These are phyloP conservation scores for Phytophthora litchii DNA, from an alignment of 352 stramenopile species.

Conservation along the genomic window DNA sequence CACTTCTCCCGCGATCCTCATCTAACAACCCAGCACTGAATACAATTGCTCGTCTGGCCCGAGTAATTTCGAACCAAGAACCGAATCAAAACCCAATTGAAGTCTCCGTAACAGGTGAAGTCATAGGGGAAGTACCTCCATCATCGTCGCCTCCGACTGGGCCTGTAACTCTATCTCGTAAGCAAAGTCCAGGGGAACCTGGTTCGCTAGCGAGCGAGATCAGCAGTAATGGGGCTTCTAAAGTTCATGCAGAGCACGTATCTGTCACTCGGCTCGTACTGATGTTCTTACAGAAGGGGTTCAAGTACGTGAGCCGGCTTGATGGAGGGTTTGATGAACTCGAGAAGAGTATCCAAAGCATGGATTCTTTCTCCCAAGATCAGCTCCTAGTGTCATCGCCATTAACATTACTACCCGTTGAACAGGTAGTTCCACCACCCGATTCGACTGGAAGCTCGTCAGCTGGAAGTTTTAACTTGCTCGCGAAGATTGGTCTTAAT, in stretches of 20 bases:
- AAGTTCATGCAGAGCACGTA: conserved; percentile 59
- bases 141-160: conserved; percentile 9
- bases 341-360: conserved; percentile 63
- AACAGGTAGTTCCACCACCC: conserved; percentile 6
- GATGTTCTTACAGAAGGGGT: conserved; percentile 89
- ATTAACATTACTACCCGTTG: conserved; percentile 1
- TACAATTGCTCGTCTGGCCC: conserved; percentile 58
- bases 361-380: conserved; percentile 72
- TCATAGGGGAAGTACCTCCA: conserved; percentile 5
- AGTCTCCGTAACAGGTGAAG: conserved; percentile 9
- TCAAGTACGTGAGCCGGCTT: conserved; percentile 85
- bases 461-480: conserved; percentile 43
- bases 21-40: conserved; percentile 51
- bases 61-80: conserved; percentile 55
- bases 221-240: conserved; percentile 33
- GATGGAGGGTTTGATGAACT: conserved; percentile 85
- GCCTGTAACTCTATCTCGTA: conserved; percentile 23
- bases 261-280: conserved; percentile 80
- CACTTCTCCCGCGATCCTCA: conserved; percentile 27
- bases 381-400: conserved; percentile 70
- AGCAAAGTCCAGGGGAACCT: conserved; percentile 32
- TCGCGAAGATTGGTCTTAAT: conserved; percentile 57
- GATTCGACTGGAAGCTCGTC: conserved; percentile 26
- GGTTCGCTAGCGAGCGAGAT: conserved; percentile 44
- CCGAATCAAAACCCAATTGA: conserved; percentile 27